These are phyloP conservation scores for Kazachstania martiniae DNA, from an alignment of 805 yeast species.

Conservation along the genomic window DNA sequence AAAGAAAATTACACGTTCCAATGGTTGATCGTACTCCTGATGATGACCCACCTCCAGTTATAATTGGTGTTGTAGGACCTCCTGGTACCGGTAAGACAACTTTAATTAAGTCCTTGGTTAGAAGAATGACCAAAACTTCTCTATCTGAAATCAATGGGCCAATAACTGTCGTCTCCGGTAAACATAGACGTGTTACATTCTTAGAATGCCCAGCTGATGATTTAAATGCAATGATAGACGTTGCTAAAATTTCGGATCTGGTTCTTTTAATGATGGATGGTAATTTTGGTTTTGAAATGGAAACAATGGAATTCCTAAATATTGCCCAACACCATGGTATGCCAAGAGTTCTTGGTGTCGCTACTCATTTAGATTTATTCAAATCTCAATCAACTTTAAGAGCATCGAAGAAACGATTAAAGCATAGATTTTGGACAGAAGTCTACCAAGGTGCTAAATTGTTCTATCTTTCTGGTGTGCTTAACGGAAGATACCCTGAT, in stretches of 20 bases:
- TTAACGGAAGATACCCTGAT: constrained; percentile 96
- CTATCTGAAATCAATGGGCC: constrained; percentile 88
- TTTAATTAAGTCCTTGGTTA: constrained; percentile 75
- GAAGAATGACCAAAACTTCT: constrained; percentile 80
- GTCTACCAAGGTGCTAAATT: constrained; percentile 97
- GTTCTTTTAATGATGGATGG: constrained; percentile 88
- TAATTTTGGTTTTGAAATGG: constrained; percentile 98
- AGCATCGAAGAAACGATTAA: constrained; percentile 82
- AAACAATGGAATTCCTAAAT: constrained; percentile 95
- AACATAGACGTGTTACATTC: constrained; percentile 82
- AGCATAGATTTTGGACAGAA: constrained; percentile 97
- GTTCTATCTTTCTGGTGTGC: constrained; percentile 87
- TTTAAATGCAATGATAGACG: constrained; percentile 89
- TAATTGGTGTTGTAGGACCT: constrained; percentile 96
- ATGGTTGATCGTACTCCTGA: constrained; percentile 97
- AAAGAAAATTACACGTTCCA: constrained; percentile 85
- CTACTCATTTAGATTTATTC: constrained; percentile 92
- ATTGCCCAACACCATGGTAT: constrained; percentile 97
- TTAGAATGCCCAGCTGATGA: constrained; percentile 84
- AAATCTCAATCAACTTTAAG: constrained; percentile 81
- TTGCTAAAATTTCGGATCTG: constrained; percentile 90
- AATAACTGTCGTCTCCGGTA: constrained; percentile 91
- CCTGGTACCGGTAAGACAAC: constrained; percentile 98
- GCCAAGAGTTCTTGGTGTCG: constrained; percentile 92
- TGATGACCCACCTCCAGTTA: constrained; percentile 93